Conservation (phyloP, 768 basidiomycete species). For the Boletus reticuloceps region DNA sequence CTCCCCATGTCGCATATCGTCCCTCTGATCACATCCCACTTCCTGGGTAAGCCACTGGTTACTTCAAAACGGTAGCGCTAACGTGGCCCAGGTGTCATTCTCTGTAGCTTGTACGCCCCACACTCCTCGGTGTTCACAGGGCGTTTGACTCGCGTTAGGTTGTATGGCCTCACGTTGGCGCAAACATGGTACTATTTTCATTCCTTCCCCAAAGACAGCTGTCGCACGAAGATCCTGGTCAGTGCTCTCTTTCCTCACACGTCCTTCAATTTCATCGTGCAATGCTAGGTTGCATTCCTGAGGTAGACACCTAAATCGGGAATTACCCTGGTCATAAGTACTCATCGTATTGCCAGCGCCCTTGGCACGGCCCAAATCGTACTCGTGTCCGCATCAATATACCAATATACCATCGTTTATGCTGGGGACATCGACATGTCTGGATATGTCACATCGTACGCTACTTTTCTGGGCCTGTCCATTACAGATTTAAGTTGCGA, state of each 20-base stretch:
- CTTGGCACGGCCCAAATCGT: slow-evolving; percentile 30
- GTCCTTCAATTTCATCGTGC: background rate
- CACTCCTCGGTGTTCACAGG: background rate
- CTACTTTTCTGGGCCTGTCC: background rate
- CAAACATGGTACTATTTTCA: slow-evolving; percentile 36
- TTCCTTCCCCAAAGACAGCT: slow-evolving; percentile 29
- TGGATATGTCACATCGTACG: slow-evolving; percentile 28
- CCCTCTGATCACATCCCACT: too few species aligned
- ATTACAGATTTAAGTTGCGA: background rate
- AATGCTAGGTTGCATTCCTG: slow-evolving; percentile 27
- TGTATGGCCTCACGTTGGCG: slow-evolving; percentile 35
- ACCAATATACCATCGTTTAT: slow-evolving; percentile 33
- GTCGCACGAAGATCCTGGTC: slow-evolving; percentile 31
- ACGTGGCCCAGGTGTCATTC: too few species aligned
- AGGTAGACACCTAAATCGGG: slow-evolving; percentile 11
- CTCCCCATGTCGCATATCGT: too few species aligned
- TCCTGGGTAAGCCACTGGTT: too few species aligned
- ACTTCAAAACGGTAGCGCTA: too few species aligned
- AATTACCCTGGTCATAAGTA: background rate
- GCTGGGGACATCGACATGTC: slow-evolving; percentile 24
- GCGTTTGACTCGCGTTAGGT: slow-evolving; percentile 15
- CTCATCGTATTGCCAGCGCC: slow-evolving; percentile 12
- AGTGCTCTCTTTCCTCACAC: background rate
- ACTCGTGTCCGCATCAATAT: slow-evolving; percentile 31
- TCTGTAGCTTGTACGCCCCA: too few species aligned